Conservation (phyloP, 148 eudicot genomes). For the Salicornia ramosissima region DNA sequence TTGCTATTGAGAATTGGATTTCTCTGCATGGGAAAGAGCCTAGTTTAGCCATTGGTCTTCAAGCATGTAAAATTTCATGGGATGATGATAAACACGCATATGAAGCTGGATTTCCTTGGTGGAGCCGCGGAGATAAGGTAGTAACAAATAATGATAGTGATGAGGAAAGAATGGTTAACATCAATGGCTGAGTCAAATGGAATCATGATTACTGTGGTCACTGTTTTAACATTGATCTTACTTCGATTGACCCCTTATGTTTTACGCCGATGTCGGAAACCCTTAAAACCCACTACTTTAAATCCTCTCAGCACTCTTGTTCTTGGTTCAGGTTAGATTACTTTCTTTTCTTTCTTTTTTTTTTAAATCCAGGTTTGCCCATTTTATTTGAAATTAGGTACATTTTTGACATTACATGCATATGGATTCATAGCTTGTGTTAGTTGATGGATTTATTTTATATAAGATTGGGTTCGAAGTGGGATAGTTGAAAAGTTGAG, state of each 20-base stretch:
- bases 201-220: too few relatives aligned
- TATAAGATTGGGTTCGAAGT: too few relatives aligned
- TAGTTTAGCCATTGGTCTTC: slow-evolving; percentile 76
- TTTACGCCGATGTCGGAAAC: slow-evolving; percentile 45
- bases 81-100: slow-evolving; percentile 59
- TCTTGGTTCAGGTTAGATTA: slow-evolving; percentile 75
- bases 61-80: slow-evolving; percentile 95
- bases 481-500: too few relatives aligned
- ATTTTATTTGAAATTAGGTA: background rate
- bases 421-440: too few relatives aligned
- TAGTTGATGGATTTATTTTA: too few relatives aligned
- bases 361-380: too few relatives aligned
- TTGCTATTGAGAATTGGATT: slow-evolving; percentile 60
- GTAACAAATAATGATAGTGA: too few relatives aligned
- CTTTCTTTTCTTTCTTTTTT: too few relatives aligned
- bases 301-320: slow-evolving; percentile 65
- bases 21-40: slow-evolving; percentile 85
- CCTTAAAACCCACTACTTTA: slow-evolving; percentile 27
- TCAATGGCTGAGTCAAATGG: slow-evolving; percentile 29
- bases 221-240: slow-evolving; percentile 6
- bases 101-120: slow-evolving; percentile 89
- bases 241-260: slow-evolving; percentile 49
- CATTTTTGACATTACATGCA: too few relatives aligned
- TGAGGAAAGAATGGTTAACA: too few relatives aligned
- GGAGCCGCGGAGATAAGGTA: too few relatives aligned